Evolutionary conservation across 208 protist species (phyloP), one percentile per base, ranked within the genome.

Genomic region (Trichomonas vaginalis): DNA sequence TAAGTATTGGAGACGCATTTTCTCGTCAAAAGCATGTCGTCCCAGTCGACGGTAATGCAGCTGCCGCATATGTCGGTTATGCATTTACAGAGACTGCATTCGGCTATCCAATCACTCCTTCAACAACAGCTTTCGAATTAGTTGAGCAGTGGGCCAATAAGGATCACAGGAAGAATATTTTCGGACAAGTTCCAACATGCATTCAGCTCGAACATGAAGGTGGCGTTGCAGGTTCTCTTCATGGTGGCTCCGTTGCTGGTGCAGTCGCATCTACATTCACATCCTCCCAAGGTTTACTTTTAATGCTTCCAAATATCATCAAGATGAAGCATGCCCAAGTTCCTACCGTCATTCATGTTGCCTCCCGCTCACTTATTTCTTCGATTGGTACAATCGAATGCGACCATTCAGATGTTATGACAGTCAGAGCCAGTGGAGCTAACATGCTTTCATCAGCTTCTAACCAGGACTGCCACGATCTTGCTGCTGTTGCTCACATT

Each of bases 41-140:
- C 23, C 87, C 87, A 39, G 14, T 98, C 48, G 97, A 98, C 95
- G 97, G 97, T 17, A 98, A 98, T 88, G 61, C 97, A 62, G 97
- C 97, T 27, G 97, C 96, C 17, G 97, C 97, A 10, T 95, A 97
- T 61, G 96, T 97, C 45, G 96, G 96, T 37, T 98, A 98, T 86
- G 95, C 92, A 8, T 79, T 97, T n/a, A 80, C 62, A 8, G 62
- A 80, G 32, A 80, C 62, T n/a, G 12, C 62, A n/a, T 96, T 97
- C 95, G 98, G 97, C 39, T 98, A 97, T 88, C 97, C 97, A 21
- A 98, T 98, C 83, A 97, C 97, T 4, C 97, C 97, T 14, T 97
- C 97, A 0, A 96, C 97, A 32, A 83, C 96, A 8, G 98, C 98
- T 97, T 96, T 96, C 40, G 97, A 98, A 95, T 62, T 96, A 14